Percentiles rank a stretch among this genome's conserved stretches.
These are phyloP conservation scores for Pythium rishiriense DNA, from an alignment of 352 stramenopile species.

Conservation along the genomic window DNA sequence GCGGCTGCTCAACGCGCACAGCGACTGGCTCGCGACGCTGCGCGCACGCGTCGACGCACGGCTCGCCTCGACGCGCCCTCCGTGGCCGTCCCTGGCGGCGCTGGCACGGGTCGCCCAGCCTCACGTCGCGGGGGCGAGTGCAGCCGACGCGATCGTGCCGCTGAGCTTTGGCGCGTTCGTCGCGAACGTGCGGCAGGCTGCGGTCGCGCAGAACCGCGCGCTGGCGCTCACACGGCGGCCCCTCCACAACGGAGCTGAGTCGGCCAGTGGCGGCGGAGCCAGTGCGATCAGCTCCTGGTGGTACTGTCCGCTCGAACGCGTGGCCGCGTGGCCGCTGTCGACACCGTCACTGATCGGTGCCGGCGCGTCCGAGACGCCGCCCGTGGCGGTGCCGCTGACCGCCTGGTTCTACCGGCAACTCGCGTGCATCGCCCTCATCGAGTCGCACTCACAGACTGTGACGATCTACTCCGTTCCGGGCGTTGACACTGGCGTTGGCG, in stretches of 20 bases:
- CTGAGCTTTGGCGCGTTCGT: background rate
- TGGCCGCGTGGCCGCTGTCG: background rate
- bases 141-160: background rate
- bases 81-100: background rate
- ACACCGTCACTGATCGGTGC: no score
- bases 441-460: background rate
- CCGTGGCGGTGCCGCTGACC: slow-evolving; percentile 1
- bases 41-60: background rate
- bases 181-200: background rate
- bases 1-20: background rate
- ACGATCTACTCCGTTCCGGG: background rate
- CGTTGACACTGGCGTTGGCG: background rate
- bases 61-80: background rate
- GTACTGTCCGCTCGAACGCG: background rate
- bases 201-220: background rate
- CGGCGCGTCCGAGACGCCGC: no score
- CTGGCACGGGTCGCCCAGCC: background rate
- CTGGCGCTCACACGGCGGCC: no score
- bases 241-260: no score
- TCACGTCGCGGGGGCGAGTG: background rate
- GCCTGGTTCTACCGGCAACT: slow-evolving; percentile 1
- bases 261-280: background rate
- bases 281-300: background rate
- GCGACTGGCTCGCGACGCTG: background rate
- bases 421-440: background rate